Conservation (phyloP, 2,329 filamentous ascomycete genomes). For the Allantophomopsis cytisporea region DNA sequence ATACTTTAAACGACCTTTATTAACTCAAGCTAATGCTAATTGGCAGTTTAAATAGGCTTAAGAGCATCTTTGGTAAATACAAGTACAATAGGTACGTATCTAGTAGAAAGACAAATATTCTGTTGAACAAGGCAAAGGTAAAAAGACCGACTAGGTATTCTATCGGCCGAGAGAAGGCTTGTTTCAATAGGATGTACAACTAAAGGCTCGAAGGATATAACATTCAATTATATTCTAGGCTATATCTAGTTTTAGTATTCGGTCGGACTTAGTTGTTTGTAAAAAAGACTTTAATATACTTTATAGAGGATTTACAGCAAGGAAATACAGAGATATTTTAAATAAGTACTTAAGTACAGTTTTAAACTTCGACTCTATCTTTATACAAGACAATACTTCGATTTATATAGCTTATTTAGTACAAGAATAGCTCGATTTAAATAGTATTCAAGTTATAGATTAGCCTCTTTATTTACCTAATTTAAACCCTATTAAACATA, state of each 20-base stretch:
- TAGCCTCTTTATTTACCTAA: slow-evolving; percentile 1
- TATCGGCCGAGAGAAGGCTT: no score
- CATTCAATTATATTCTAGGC: no score
- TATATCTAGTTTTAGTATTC: not conserved
- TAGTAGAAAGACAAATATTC: no score
- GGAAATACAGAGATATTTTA: slow-evolving; percentile 1
- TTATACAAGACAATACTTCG: not conserved
- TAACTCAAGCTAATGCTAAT: no score
- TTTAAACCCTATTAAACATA: slow-evolving; percentile 2
- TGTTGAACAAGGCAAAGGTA: no score
- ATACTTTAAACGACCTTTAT: no score
- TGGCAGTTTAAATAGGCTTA: no score
- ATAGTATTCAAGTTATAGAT: not conserved
- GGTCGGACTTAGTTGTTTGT: not conserved
- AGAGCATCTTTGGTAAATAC: no score
- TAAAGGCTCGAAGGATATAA: no score
- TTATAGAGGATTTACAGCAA: not conserved
- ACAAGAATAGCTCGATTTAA: not conserved
- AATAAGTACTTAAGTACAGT: not conserved
- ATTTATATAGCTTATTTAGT: not conserved
- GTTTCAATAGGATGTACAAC: no score
- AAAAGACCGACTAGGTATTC: no score
- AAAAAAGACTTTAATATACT: not conserved
- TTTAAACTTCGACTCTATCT: not conserved
- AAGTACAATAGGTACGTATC: no score